These are phyloP conservation scores for Raffaelea arxii DNA, from an alignment of 2,329 filamentous ascomycete genomes.

Conservation along the genomic window DNA sequence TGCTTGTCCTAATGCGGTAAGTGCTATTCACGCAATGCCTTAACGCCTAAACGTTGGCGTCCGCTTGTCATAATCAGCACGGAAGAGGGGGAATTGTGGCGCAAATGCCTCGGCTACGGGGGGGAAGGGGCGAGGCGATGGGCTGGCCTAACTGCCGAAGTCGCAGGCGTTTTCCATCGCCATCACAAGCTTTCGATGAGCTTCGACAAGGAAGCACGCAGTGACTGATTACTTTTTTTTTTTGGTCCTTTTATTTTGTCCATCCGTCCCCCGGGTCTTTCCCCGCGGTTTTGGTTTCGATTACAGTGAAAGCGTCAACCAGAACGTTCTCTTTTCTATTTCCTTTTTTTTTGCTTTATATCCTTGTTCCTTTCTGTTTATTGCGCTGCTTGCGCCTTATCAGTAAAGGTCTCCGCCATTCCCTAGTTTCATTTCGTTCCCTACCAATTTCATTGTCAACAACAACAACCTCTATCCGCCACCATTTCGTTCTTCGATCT, in stretches of 20 bases:
- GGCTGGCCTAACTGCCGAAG: slow-evolving; percentile 1
- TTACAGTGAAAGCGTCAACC: not conserved
- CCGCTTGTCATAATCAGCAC: not conserved
- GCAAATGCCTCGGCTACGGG: slow-evolving; percentile 7
- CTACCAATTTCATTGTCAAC: too few relatives aligned
- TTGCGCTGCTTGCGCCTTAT: too few relatives aligned
- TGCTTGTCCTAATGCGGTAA: too few relatives aligned
- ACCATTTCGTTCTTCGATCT: too few relatives aligned
- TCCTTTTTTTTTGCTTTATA: too few relatives aligned
- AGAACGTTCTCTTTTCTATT: too few relatives aligned
- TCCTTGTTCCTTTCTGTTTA: too few relatives aligned
- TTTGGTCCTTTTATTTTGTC: not conserved
- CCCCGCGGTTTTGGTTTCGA: too few relatives aligned
- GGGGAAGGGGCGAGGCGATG: not conserved
- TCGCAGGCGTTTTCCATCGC: not conserved
- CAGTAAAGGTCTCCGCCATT: too few relatives aligned
- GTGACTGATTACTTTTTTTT: not conserved
- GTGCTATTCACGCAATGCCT: not conserved
- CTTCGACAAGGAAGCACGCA: too few relatives aligned
- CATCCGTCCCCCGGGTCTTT: not conserved
- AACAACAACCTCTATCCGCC: too few relatives aligned
- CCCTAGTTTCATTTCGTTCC: too few relatives aligned
- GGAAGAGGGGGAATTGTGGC: not conserved
- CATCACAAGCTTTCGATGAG: slow-evolving; percentile 10
- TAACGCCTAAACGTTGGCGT: not conserved